Evolutionary conservation across 139 green algal species (phyloP), one percentile per base, ranked within the genome.

Genomic region (Astrephomene gubernaculifera): DNA sequence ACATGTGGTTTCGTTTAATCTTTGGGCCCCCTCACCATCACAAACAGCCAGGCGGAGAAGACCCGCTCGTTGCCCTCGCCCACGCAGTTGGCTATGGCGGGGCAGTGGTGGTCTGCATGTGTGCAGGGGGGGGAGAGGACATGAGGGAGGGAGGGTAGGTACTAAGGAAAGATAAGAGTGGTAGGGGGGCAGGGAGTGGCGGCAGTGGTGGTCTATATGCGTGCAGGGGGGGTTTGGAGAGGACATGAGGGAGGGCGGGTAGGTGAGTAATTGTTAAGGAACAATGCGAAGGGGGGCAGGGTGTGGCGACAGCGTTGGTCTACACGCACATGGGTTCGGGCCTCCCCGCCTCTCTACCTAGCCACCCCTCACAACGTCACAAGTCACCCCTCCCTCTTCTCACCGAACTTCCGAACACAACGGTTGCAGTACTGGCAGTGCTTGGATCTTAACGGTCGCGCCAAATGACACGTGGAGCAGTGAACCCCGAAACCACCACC

Each of bases 21-120:
- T 22, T 49, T 1, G 19, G 49, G 25, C 33, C 44, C 4, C 31
- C 70, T 1, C n/a, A 81, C 81, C 61, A 80, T 87, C 10, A 39
- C 6, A 27, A 83, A 61, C 0, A 92, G 64, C 71, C 81, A 92
- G 24, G 74, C 73, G 0, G 71, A 29, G 52, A 92, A 92, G n/a
- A 85, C 29, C 54, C 85, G 84, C 70, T 94, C 86, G 87, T 96
- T 95, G 67, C 71, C 71, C 68, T 92, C 88, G 2, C 95, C 95
- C 25, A 98, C 88, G 72, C 94, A 97, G 54, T 92, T 95, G 69
- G 83, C 79, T 4, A 96, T 82, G 88, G 93, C 96, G 24, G 93
- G 90, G 90, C 95, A 98, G 91, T 98, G 95, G 85, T 98, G 94
- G 84, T 98, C 78, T 84, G 63, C 22, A 38, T n/a, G 22, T 65